Evolutionary conservation across 768 basidiomycete genomes (phyloP), one percentile per base, ranked within the genome.

Genomic region (Gymnopilus junonius): DNA sequence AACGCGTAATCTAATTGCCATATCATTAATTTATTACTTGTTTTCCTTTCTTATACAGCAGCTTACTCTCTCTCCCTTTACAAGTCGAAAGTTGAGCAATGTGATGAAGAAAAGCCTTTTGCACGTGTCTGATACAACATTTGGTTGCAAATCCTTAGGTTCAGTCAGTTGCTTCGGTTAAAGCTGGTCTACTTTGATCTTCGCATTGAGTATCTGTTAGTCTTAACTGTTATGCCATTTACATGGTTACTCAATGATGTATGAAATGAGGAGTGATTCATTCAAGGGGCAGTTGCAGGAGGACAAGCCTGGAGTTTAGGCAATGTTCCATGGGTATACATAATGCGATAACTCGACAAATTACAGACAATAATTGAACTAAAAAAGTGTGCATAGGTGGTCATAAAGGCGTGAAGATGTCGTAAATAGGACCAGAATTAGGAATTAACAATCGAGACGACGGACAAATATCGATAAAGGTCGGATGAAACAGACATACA

Each of bases 1-100:
- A 73, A 42, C 72, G 72, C 68, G 70, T 73, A 71, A 73, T 73
- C 65, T 73, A 73, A 65, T 59, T 42, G 34, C 35, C 62, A 64
- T 58, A 56, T 63, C 43, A 55, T 64, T 46, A 63, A 55, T 53
- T 61, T 61, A 55, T 58, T 50, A 57, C 43, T 34, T 59, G 29
- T 23, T 50, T 59, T 43, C 32, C 27, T n/a, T 25, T 40, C 14
- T 29, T 20, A 17, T 50, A 25, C 23, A 14, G 14, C 4, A n/a
- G 3, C 40, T n/a, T 11, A 10, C 6, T 42, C n/a, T 40, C 17
- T n/a, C 17, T 42, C 20, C n/a, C n/a, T n/a, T n/a, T n/a, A n/a
- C n/a, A n/a, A n/a, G n/a, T n/a, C n/a, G n/a, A n/a, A n/a, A n/a
- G n/a, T n/a, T n/a, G n/a, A n/a, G n/a, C n/a, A n/a, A n/a, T n/a